Evolutionary conservation across 2,329 filamentous ascomycete species (phyloP), one percentile per base, ranked within the genome.

Genomic region (Arthrobotrys sinensis): DNA sequence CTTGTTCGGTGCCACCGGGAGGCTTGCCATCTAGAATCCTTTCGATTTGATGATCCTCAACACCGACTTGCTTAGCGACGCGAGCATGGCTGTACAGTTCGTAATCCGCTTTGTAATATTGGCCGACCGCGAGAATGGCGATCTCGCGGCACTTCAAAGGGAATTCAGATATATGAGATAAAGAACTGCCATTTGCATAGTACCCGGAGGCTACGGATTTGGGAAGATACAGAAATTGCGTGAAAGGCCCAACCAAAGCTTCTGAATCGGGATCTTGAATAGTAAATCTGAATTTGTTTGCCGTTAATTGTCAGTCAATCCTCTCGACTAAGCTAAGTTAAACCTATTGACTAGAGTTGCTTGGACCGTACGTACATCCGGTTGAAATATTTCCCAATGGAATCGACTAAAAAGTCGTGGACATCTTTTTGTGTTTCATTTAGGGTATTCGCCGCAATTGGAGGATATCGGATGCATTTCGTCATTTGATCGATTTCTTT

Each of bases 191-290:
- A n/a, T 16, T 3, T 6, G 40, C 45, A 16, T 40, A 6, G 14
- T 65, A 45, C 14, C 21, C 21, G 1, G 21, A 48, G 2, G 32
- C 34, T 32, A 76, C 53, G 4, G 32, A 1, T 36, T 32, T 32
- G 4, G 71, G 71, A 1, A 76, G 34, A 19, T 76, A 68, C 4
- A 76, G 24, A 32, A 76, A 76, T 11, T 76, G 71, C 1, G 71
- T 36, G 24, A 43, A 76, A 6, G 64, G 71, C 6, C 71, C 71
- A 8, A 76, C 3, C 1, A 76, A n/a, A 1, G 71, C 71, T 1
- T 63, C 32, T 34, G 52, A 45, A 5, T 32, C 6, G 50, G n/a
- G n/a, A n/a, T 75, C 45, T n/a, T 67, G 70, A 14, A 53, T 45
- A 0, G 70, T 75, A 43, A 75, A 75, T 4, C 70, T 75, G 19